These are phyloP conservation scores for Neurospora crassa DNA, from an alignment of 2,329 filamentous ascomycete species.

Conservation along the genomic window DNA sequence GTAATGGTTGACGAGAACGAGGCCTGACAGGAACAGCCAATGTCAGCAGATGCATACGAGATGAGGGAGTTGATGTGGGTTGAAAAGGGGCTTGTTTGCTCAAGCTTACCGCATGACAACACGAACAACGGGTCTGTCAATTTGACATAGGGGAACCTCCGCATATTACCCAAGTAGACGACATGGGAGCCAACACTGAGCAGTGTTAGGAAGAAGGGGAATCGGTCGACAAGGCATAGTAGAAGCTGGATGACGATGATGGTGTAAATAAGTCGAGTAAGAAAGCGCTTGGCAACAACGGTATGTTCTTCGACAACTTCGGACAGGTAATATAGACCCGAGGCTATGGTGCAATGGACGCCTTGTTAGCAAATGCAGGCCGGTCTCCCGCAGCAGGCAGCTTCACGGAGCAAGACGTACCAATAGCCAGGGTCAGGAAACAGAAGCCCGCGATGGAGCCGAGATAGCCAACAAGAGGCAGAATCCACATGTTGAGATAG, in stretches of 20 bases:
- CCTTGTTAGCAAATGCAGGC: slow-evolving; percentile 6
- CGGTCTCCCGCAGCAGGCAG: background rate
- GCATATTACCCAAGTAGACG: slow-evolving; percentile 81
- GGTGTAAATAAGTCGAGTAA: slow-evolving; percentile 75
- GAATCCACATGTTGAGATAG: slow-evolving; percentile 71
- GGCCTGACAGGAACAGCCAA: slow-evolving; percentile 35
- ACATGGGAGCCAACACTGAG: slow-evolving; percentile 74
- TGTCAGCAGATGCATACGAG: background rate
- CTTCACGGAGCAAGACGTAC: slow-evolving; percentile 32
- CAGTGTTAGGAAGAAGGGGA: slow-evolving; percentile 65
- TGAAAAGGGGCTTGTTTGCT: background rate
- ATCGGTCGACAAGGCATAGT: slow-evolving; percentile 73
- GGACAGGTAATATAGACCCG: slow-evolving; percentile 96
- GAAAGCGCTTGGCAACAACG: slow-evolving; percentile 78
- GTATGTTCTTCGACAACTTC: slow-evolving; percentile 98
- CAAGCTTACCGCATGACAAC: slow-evolving; percentile 60
- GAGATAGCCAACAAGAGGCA: slow-evolving; percentile 82
- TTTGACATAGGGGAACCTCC: slow-evolving; percentile 66
- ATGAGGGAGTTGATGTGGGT: background rate
- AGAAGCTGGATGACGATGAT: slow-evolving; percentile 67
- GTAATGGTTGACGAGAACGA: slow-evolving; percentile 87
- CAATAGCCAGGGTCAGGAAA: slow-evolving; percentile 90
- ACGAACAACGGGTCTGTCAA: slow-evolving; percentile 82
- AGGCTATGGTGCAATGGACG: slow-evolving; percentile 46
- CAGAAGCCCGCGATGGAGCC: slow-evolving; percentile 83